phyloP scores from a whole-genome alignment of 148 eudicot species.

The Euryodendron excelsum region DNA sequence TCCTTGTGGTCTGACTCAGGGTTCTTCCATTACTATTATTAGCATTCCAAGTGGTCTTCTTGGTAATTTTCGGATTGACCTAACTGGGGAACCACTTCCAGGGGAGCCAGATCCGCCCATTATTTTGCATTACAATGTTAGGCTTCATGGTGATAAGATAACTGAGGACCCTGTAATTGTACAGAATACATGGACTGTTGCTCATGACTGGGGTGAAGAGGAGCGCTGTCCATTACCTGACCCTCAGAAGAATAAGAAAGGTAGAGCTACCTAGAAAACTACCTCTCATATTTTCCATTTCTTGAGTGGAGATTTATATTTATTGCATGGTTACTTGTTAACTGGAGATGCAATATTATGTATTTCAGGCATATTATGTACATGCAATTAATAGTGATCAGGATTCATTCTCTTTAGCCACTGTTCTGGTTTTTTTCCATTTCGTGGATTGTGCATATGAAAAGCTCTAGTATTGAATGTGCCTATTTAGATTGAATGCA shows the following conservation, averaged over 20 bases:
- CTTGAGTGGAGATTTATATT: background rate
- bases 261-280: conserved; percentile 26
- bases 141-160: conserved; percentile 89
- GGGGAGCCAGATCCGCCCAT: conserved; percentile 96
- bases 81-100: conserved; percentile 86
- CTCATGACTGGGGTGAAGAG: conserved; percentile 97
- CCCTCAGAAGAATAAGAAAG: conserved; percentile 64
- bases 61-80: conserved; percentile 80
- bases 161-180: conserved; percentile 96
- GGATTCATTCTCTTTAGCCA: background rate
- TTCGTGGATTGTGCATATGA: background rate
- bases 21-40: conserved; percentile 85
- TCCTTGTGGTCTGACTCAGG: conserved; percentile 96
- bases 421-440: background rate
- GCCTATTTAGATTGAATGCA: background rate
- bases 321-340: background rate
- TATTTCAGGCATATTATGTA: conserved; percentile 4
- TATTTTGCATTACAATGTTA: conserved; percentile 89
- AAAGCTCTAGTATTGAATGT: background rate
- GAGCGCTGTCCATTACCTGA: conserved; percentile 83
- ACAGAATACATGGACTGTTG: conserved; percentile 94
- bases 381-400: background rate
- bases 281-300: background rate
- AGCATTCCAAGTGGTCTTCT: conserved; percentile 88
- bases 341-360: conserved; percentile 11